phyloP scores from a whole-genome alignment of 2,329 filamentous ascomycete species.

The Ophiognomonia clavigignenti-juglandacearum region DNA sequence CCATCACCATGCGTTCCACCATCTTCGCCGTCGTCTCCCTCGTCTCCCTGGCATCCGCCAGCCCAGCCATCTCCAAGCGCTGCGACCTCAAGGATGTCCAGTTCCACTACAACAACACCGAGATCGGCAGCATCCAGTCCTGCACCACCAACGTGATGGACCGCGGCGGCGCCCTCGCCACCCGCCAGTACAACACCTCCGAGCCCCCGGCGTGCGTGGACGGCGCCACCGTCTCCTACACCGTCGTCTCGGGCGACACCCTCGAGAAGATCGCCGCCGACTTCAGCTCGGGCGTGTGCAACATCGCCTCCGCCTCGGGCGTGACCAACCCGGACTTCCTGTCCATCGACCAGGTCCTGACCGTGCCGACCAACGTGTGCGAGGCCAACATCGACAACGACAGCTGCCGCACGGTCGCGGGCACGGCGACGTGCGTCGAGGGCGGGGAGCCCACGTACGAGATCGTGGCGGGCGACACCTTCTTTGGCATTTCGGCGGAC shows the following conservation, averaged over 20 bases:
- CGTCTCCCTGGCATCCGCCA: neutral
- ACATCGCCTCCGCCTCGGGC: neutral
- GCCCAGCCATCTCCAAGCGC: neutral
- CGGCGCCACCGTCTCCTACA: neutral
- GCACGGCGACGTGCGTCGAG: neutral
- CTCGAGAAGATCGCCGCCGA: slow-evolving; percentile 5
- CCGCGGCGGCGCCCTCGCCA: neutral
- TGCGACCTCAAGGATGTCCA: neutral
- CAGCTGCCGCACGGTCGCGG: neutral
- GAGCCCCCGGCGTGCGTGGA: too few species aligned
- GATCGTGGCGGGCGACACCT: neutral
- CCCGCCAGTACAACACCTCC: neutral
- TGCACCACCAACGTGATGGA: slow-evolving; percentile 2
- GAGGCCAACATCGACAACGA: slow-evolving; percentile 1
- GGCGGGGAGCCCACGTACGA: neutral
- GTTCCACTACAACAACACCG: slow-evolving; percentile 7
- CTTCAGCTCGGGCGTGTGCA: slow-evolving; percentile 6
- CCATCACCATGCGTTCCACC: neutral
- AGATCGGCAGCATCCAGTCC: neutral
- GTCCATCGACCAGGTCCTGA: neutral
- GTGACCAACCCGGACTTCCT: slow-evolving; percentile 1
- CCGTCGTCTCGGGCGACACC: neutral
- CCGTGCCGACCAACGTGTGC: slow-evolving; percentile 1
- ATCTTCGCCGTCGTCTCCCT: neutral
- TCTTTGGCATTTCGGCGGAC: slow-evolving; percentile 1